Conservation (phyloP, 768 basidiomycete genomes). For the Psilocybe subaeruginosa region DNA sequence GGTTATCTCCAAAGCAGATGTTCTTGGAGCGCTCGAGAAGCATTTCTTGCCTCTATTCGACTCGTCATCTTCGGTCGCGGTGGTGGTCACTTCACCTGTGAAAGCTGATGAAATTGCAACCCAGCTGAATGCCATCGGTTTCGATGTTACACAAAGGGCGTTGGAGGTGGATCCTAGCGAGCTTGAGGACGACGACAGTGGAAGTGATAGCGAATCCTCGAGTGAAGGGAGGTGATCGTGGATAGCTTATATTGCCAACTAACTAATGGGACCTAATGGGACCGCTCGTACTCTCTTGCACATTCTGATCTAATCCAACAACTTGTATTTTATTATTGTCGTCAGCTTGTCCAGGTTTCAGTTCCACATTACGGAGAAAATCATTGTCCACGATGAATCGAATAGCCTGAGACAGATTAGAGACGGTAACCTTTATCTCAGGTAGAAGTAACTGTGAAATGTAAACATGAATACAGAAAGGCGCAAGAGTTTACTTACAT, state of each 20-base stretch:
- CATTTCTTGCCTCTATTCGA: slow-evolving; percentile 89
- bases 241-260: slow-evolving; percentile 4
- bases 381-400: slow-evolving; percentile 90
- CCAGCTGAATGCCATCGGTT: slow-evolving; percentile 70
- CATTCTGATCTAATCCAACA: slow-evolving; percentile 26
- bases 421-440: slow-evolving; percentile 87
- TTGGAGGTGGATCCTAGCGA: slow-evolving; percentile 64
- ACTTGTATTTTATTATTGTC: slow-evolving; percentile 66
- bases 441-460: slow-evolving; percentile 71
- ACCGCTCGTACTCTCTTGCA: slow-evolving; percentile 2
- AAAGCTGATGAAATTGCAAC: slow-evolving; percentile 74
- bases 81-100: slow-evolving; percentile 82
- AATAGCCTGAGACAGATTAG: slow-evolving; percentile 92
- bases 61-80: slow-evolving; percentile 72
- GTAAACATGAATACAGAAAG: slow-evolving; percentile 8
- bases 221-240: slow-evolving; percentile 14
- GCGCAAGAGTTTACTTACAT: slow-evolving; percentile 48
- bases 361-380: slow-evolving; percentile 80
- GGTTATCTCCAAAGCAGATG: slow-evolving; percentile 77
- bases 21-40: slow-evolving; percentile 65
- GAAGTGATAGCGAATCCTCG: slow-evolving; percentile 24
- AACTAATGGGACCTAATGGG: background rate
- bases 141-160: slow-evolving; percentile 72
- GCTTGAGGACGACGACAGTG: slow-evolving; percentile 42
- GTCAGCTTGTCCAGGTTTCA: slow-evolving; percentile 73